These are phyloP conservation scores for Trifolium fragiferum DNA, from an alignment of 306 rosid species.

Conservation along the genomic window DNA sequence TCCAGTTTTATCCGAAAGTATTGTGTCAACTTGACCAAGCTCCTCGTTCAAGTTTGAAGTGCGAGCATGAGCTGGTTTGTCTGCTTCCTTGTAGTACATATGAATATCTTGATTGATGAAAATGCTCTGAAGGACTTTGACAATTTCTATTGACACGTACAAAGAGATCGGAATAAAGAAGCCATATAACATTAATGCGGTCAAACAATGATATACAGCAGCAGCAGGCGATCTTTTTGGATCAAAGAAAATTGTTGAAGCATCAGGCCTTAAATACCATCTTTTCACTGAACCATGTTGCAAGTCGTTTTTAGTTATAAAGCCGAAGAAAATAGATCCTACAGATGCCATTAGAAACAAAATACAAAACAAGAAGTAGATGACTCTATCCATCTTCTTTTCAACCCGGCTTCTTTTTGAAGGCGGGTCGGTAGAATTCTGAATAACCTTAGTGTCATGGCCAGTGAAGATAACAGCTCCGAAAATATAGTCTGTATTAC, in stretches of 20 bases:
- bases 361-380: conserved; percentile 76
- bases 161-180: conserved; percentile 88
- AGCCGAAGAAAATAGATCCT: conserved; percentile 86
- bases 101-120: conserved; percentile 90
- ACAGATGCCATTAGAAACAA: conserved; percentile 72
- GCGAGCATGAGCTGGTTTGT: conserved; percentile 91
- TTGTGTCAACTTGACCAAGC: conserved; percentile 97
- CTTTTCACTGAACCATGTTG: conserved; percentile 68
- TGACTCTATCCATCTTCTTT: conserved; percentile 87
- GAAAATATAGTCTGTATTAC: conserved; percentile 81
- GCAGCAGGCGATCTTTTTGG: conserved; percentile 71
- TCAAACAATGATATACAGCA: conserved; percentile 72
- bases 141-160: conserved; percentile 90
- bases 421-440: conserved; percentile 90
- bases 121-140: conserved; percentile 88
- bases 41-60: conserved; percentile 98
- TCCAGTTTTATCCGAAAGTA: conserved; percentile 98
- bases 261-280: conserved; percentile 93
- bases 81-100: conserved; percentile 90
- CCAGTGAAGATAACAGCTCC: conserved; percentile 94
- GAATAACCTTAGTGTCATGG: conserved; percentile 88
- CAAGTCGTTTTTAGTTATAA: conserved; percentile 73
- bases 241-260: conserved; percentile 75
- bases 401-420: conserved; percentile 93
- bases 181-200: conserved; percentile 81